A percentile compares a stretch with the other conserved stretches of the same genome.
Evolutionary conservation across 257 asterid genomes (phyloP).

Genomic region (Solanum neorickii): DNA sequence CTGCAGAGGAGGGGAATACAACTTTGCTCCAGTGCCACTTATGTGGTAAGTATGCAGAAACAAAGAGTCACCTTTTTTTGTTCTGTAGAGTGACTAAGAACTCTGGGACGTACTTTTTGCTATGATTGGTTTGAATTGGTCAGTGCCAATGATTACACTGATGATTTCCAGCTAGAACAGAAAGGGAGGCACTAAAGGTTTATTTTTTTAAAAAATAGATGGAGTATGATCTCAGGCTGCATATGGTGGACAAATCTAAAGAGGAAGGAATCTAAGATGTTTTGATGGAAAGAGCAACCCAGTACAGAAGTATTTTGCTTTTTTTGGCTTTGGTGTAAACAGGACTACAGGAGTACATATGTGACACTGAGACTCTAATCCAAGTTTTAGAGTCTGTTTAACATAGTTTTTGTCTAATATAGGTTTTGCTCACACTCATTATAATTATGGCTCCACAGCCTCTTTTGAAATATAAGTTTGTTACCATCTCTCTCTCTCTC

Average conservation of each 20-base stretch:
- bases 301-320: neutral
- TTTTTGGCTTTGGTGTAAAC: neutral
- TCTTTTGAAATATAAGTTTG: neutral
- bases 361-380: neutral
- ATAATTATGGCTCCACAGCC: no score
- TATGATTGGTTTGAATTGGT: neutral
- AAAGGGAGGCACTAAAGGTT: neutral
- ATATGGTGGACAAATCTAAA: neutral
- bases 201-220: neutral
- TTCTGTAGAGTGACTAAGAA: neutral
- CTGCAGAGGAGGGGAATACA: neutral
- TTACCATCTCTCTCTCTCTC: neutral
- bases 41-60: neutral
- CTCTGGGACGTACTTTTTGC: neutral
- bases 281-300: neutral
- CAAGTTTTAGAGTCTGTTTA: neutral
- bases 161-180: neutral
- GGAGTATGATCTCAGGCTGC: neutral
- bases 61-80: neutral
- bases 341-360: neutral
- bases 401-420: neutral
- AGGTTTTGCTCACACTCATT: neutral
- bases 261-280: neutral
- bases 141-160: neutral
- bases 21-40: neutral